Percentiles rank a stretch among this genome's conserved stretches.
phyloP scores from a whole-genome alignment of 1,284 basidiomycete species.

The Ustilago sp. region DNA sequence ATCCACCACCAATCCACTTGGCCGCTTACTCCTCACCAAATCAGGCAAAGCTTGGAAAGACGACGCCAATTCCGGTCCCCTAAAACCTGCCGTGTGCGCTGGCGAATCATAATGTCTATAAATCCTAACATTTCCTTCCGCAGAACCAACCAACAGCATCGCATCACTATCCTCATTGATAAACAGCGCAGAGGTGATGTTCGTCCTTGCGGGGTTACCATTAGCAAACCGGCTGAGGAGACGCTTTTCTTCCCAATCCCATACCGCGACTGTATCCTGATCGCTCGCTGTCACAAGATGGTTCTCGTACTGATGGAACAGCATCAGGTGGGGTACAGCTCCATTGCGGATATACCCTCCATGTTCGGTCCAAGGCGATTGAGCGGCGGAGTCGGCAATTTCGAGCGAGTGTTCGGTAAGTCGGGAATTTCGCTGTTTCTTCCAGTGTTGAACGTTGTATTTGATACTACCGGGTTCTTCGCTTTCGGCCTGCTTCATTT shows the following conservation, averaged over 20 bases:
- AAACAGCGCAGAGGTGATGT: constrained; percentile 89
- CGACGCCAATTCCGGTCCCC: constrained; percentile 83
- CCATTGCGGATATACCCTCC: constrained; percentile 79
- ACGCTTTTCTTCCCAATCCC: constrained; percentile 89
- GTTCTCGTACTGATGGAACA: constrained; percentile 92
- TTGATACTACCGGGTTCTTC: constrained; percentile 93
- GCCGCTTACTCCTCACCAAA: constrained; percentile 77
- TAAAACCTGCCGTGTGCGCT: constrained; percentile 40
- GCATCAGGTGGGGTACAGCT: constrained; percentile 72
- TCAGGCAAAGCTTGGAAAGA: constrained; percentile 91
- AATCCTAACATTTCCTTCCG: constrained; percentile 90
- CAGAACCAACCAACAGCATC: constrained; percentile 85
- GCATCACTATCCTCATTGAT: constrained; percentile 96
- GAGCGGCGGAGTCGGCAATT: constrained; percentile 79
- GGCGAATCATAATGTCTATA: constrained; percentile 82
- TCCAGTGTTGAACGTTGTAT: constrained; percentile 96
- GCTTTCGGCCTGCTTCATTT: constrained; percentile 78
- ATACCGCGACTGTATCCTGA: constrained; percentile 88
- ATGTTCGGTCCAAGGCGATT: constrained; percentile 80
- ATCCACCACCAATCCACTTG: constrained; percentile 86
- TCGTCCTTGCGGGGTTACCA: constrained; percentile 83
- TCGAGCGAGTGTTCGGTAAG: constrained; percentile 78
- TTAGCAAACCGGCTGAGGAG: constrained; percentile 87
- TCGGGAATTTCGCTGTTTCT: constrained; percentile 88
- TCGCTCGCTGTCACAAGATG: constrained; percentile 89